Conservation (phyloP, 1,139 yeast genomes). For the Zygoascus sp. region DNA sequence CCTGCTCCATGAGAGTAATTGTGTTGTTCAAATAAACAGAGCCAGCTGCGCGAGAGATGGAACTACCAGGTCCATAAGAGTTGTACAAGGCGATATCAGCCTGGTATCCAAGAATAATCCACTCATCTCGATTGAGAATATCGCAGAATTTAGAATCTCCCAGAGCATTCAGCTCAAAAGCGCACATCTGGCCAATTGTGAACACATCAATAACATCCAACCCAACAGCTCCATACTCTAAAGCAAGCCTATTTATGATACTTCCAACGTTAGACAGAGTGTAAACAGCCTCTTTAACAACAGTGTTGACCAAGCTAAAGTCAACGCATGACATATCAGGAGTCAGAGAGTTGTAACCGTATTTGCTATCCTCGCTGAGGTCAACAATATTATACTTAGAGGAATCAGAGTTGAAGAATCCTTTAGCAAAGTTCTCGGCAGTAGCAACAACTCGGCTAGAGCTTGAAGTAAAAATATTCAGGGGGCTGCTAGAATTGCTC, state of each 20-base stretch:
- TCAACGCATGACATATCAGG: neutral
- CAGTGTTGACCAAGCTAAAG: neutral
- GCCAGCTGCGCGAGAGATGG: constrained; percentile 2
- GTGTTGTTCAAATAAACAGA: constrained; percentile 2
- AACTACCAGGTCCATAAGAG: constrained; percentile 4
- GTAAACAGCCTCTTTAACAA: neutral
- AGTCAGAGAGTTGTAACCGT: constrained; percentile 4
- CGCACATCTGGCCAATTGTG: constrained; percentile 1
- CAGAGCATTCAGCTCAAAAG: constrained; percentile 4
- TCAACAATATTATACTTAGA: constrained; percentile 3
- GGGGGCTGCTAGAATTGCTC: neutral
- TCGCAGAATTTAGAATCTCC: constrained; percentile 6
- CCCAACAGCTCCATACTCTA: neutral
- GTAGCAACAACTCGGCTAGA: constrained; percentile 6
- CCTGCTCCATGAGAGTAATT: constrained; percentile 2
- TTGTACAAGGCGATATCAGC: constrained; percentile 4
- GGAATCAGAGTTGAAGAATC: neutral
- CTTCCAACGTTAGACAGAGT: neutral
- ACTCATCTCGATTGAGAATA: neutral
- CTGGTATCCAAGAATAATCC: constrained; percentile 1
- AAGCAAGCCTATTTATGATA: neutral
- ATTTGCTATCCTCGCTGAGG: neutral
- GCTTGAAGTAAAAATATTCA: neutral
- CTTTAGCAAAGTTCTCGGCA: constrained; percentile 3
- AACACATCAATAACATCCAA: neutral